Conservation (phyloP, 2,329 filamentous ascomycete species). For the Sordariomycetes sp. region DNA sequence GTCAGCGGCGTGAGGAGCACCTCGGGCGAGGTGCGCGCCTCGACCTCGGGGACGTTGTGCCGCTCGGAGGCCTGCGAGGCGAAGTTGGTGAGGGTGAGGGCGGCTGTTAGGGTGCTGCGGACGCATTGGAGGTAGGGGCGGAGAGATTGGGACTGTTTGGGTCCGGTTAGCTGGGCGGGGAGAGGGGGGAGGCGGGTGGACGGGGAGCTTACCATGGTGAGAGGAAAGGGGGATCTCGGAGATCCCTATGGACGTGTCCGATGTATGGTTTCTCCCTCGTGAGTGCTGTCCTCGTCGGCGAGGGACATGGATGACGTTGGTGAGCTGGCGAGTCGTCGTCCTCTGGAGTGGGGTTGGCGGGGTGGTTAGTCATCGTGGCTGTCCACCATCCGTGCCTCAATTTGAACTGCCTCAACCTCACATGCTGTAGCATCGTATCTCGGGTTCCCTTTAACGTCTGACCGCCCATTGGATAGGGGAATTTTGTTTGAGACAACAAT, state of each 20-base stretch:
- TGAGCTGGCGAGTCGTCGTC: background rate
- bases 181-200: background rate
- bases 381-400: no score
- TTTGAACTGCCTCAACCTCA: no score
- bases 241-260: background rate
- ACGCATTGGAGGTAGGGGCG: conserved; percentile 95
- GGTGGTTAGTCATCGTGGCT: background rate
- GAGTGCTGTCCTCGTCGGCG: background rate
- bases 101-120: conserved; percentile 85
- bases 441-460: no score
- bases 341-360: background rate
- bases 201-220: background rate
- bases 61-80: conserved; percentile 92
- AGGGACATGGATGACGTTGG: background rate
- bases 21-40: conserved; percentile 86
- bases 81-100: conserved; percentile 84
- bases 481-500: no score
- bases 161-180: background rate
- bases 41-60: conserved; percentile 96
- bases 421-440: no score
- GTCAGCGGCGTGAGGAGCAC: conserved; percentile 85
- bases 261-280: background rate
- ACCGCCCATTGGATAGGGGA: no score
- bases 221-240: background rate
- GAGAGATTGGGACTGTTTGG: conserved; percentile 76